Base-by-base conservation (phyloP, 176 grass and related monocot species). In the Pontederia paniculata region DNA sequence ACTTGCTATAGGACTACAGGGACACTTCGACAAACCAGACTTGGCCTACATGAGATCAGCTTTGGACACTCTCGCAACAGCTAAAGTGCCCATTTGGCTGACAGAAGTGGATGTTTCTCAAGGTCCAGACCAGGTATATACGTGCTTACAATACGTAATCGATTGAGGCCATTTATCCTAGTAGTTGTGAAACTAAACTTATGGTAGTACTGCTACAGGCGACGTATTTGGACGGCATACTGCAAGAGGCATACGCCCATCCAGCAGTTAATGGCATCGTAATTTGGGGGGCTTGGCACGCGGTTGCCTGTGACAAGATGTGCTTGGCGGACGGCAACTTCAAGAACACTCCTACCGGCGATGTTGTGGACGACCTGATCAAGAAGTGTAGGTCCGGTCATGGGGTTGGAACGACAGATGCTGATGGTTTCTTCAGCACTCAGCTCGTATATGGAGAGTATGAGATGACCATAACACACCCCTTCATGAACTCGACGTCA, bases 231-330 rank as follows among this genome's bases (percentile, higher is more conserved):
- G 93, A 97, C 65, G 42, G 55, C 48, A 63, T 97, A 9, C 73
- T 88, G n/a, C 60, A 86, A 67, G 93, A 97, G 67, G 93, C 68
- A 48, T 97, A 88, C 68, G 51, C 86, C 25, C 93, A 97, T 65
- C 93, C 86, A 23, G 83, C 77, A 3, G 93, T 97, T 55, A 57
- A 88, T 52, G 93, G 93, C 12, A 78, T 97, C 2, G 74, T 97
- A 8, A 68, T 90, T 5, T 90, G 86, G 93, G 41, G 68, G 28
- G 86, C 78, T 44, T 81, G 93, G 83, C 86, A 65, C 42, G 71
- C 77, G 69, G 80, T 0, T 97, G 93, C 49, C 77, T n/a, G n/a
- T n/a, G n/a, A 87, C 68, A 71, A 61, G 37, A 90, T 97, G 91
- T 97, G 86, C 58, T 73, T 97, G 64, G 87, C 91, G 0, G 80